Evolutionary conservation across 495 filamentous ascomycete species (phyloP).

Genomic region (Parathielavia hyrcaniae): DNA sequence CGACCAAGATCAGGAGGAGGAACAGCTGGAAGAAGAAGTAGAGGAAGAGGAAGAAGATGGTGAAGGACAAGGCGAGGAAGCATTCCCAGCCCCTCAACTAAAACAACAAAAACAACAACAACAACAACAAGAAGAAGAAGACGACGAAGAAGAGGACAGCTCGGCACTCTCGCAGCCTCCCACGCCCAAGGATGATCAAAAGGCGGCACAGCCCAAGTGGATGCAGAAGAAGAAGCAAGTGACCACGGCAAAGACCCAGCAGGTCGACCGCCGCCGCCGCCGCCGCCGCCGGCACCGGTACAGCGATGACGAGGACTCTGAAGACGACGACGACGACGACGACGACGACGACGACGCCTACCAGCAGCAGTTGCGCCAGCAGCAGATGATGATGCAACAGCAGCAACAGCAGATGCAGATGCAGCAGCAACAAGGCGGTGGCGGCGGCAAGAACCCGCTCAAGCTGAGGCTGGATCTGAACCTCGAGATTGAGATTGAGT

Average conservation of each 20-base stretch:
- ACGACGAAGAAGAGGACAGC: slow-evolving; percentile 18
- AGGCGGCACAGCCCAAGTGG: slow-evolving; percentile 32
- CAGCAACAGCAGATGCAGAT: slow-evolving; percentile 24
- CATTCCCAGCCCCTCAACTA: slow-evolving; percentile 4
- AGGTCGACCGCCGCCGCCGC: slow-evolving; percentile 20
- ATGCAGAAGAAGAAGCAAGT: slow-evolving; percentile 30
- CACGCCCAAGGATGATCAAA: slow-evolving; percentile 31
- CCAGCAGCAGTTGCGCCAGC: slow-evolving; percentile 26
- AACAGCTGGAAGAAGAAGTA: slow-evolving; percentile 25
- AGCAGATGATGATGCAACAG: slow-evolving; percentile 27
- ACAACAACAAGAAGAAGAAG: slow-evolving; percentile 13
- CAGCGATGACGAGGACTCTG: slow-evolving; percentile 13
- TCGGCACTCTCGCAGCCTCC: slow-evolving; percentile 30
- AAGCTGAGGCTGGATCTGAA: slow-evolving; percentile 75
- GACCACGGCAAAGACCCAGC: slow-evolving; percentile 12
- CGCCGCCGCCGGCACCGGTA: slow-evolving; percentile 14
- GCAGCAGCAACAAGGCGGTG: slow-evolving; percentile 29
- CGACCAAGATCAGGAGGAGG: slow-evolving; percentile 16
- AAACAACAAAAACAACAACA: slow-evolving; percentile 13
- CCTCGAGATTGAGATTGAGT: slow-evolving; percentile 79
- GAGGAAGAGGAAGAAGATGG: slow-evolving; percentile 18
- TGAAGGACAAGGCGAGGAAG: slow-evolving; percentile 22
- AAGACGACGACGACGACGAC: slow-evolving; percentile 10
- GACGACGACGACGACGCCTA: slow-evolving; percentile 17
- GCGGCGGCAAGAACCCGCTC: slow-evolving; percentile 63